phyloP scores from a whole-genome alignment of 805 yeast genomes.

The Saturnispora kantuleensis region DNA sequence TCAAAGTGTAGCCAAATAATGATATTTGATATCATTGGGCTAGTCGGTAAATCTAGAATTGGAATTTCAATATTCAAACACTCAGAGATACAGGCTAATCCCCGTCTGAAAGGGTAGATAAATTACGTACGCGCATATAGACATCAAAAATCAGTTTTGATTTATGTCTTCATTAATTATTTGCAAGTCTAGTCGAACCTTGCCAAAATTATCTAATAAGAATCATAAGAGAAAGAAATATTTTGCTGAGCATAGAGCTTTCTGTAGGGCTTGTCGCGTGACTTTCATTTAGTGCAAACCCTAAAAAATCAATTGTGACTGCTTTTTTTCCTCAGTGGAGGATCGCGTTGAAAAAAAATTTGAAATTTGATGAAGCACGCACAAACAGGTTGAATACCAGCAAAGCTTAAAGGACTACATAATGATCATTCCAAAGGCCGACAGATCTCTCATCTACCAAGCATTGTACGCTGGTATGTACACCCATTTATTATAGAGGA shows the following conservation, averaged over 20 bases:
- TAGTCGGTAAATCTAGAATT: too few relatives aligned
- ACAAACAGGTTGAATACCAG: constrained; percentile 3
- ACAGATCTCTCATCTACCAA: constrained; percentile 98
- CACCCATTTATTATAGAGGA: neutral
- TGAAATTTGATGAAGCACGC: constrained; percentile 1
- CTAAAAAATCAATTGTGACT: constrained; percentile 6
- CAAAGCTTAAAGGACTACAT: constrained; percentile 22
- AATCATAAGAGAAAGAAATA: neutral
- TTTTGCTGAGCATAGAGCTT: neutral
- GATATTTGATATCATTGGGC: neutral
- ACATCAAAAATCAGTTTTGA: too few relatives aligned
- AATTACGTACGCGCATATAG: too few relatives aligned
- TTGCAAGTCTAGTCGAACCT: too few relatives aligned
- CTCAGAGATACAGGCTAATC: too few relatives aligned
- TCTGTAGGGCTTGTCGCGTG: constrained; percentile 8
- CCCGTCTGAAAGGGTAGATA: too few relatives aligned
- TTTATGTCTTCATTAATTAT: too few relatives aligned
- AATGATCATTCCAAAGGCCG: constrained; percentile 99
- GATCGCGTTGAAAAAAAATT: constrained; percentile 7
- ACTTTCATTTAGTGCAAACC: neutral
- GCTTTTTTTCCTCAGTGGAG: constrained; percentile 1
- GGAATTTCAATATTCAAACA: too few relatives aligned
- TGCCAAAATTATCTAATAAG: too few relatives aligned
- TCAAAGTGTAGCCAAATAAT: neutral
- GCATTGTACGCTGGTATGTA: constrained; percentile 96